These are phyloP conservation scores for Penicillium argentinense DNA, from an alignment of 495 filamentous ascomycete species.

Conservation along the genomic window DNA sequence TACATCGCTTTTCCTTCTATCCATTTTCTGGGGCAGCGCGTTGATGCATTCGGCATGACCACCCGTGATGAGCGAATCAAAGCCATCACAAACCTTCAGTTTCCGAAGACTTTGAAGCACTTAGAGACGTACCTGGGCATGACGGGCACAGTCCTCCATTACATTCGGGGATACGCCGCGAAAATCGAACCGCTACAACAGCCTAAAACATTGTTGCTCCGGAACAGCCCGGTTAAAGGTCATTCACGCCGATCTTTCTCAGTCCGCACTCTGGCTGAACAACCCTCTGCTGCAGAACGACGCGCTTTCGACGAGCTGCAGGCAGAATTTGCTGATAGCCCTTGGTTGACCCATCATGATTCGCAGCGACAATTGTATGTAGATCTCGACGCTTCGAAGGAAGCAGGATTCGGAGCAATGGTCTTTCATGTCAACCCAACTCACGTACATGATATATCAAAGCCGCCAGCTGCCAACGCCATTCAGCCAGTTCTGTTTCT, in stretches of 20 bases:
- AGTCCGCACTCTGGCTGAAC: background rate
- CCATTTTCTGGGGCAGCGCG: background rate
- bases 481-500: background rate
- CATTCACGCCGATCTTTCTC: background rate
- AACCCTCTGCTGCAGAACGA: background rate
- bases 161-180: background rate
- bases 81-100: background rate
- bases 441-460: background rate
- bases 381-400: background rate
- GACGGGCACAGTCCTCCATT: background rate
- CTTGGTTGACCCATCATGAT: background rate
- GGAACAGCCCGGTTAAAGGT: background rate
- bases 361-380: background rate
- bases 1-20: background rate
- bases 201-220: background rate
- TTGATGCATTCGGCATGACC: background rate
- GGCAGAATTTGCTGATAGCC: background rate
- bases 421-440: background rate
- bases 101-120: background rate
- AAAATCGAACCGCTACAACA: background rate
- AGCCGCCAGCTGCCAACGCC: background rate
- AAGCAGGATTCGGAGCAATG: background rate
- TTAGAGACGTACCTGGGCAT: background rate
- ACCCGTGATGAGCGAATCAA: background rate
- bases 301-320: background rate